Conservation (phyloP, 2,329 filamentous ascomycete genomes). For the Fusarium concolor region DNA sequence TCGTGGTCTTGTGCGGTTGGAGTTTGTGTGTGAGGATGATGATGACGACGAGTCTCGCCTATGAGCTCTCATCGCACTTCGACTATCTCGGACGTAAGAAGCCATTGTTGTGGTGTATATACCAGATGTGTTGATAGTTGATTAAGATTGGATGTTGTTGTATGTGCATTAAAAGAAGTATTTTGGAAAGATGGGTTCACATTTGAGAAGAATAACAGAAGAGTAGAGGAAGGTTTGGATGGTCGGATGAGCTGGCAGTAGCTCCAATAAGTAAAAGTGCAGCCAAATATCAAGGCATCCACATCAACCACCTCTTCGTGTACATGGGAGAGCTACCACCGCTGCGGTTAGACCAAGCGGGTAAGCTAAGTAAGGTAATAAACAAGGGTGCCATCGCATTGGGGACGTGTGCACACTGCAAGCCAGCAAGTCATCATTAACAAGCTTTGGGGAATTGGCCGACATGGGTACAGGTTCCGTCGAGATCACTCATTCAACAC, state of each 20-base stretch:
- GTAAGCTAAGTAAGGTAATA: conserved; percentile 33
- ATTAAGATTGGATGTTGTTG: conserved; percentile 4
- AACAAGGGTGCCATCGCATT: conserved; percentile 28
- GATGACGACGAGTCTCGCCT: conserved; percentile 46
- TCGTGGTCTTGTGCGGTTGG: conserved; percentile 60
- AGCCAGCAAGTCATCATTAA: conserved; percentile 33
- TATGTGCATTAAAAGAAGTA: conserved; percentile 21
- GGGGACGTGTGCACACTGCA: background rate
- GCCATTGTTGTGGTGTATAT: conserved; percentile 33
- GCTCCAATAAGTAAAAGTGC: conserved; percentile 36
- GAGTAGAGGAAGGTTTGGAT: conserved; percentile 12
- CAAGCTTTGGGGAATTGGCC: conserved; percentile 23
- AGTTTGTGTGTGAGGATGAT: conserved; percentile 39
- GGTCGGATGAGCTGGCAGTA: conserved; percentile 31
- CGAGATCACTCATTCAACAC: conserved; percentile 10
- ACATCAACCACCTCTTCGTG: conserved; percentile 34
- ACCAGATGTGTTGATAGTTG: background rate
- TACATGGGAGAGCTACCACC: conserved; percentile 30
- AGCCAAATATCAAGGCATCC: conserved; percentile 35
- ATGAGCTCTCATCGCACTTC: conserved; percentile 43
- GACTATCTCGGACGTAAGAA: conserved; percentile 44
- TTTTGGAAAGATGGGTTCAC: conserved; percentile 25
- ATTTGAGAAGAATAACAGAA: conserved; percentile 31
- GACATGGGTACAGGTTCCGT: conserved; percentile 18
- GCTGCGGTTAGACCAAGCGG: conserved; percentile 35